A percentile compares a stretch with the other conserved stretches of the same genome.
These are phyloP conservation scores for Puccinia triticina DNA, from an alignment of 1,284 basidiomycete genomes.

Conservation along the genomic window DNA sequence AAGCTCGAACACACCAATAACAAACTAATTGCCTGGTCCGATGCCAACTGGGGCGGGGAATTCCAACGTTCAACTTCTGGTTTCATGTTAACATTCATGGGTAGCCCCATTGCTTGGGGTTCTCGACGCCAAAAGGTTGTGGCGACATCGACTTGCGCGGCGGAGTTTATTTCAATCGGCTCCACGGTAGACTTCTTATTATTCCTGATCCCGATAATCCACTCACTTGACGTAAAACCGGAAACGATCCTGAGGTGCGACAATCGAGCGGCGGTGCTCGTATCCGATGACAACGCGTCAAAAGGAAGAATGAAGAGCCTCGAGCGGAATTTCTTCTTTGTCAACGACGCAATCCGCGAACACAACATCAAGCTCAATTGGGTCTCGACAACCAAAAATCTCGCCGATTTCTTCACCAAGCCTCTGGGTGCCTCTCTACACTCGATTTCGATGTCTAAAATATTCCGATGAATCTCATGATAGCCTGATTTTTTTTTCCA, in stretches of 20 bases:
- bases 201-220: no score
- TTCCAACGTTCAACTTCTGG: no score
- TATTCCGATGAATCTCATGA: no score
- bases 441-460: no score
- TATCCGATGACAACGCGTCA: slow-evolving; percentile 7
- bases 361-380: slow-evolving; percentile 7
- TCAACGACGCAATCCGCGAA: slow-evolving; percentile 14
- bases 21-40: not conserved
- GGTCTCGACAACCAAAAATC: not conserved
- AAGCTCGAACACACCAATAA: no score
- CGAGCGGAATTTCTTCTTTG: slow-evolving; percentile 29
- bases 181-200: no score
- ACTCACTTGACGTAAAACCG: no score
- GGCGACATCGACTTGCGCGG: slow-evolving; percentile 16
- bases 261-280: slow-evolving; percentile 3
- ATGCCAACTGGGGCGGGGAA: slow-evolving; percentile 14
- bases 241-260: not conserved
- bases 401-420: no score
- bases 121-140: not conserved
- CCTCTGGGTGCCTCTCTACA: no score
- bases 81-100: not conserved
- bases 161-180: no score
- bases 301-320: not conserved
- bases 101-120: slow-evolving; percentile 8
- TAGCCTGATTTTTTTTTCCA: no score